These are phyloP conservation scores for Monilinia laxa DNA, from an alignment of 2,329 filamentous ascomycete genomes.

Conservation along the genomic window DNA sequence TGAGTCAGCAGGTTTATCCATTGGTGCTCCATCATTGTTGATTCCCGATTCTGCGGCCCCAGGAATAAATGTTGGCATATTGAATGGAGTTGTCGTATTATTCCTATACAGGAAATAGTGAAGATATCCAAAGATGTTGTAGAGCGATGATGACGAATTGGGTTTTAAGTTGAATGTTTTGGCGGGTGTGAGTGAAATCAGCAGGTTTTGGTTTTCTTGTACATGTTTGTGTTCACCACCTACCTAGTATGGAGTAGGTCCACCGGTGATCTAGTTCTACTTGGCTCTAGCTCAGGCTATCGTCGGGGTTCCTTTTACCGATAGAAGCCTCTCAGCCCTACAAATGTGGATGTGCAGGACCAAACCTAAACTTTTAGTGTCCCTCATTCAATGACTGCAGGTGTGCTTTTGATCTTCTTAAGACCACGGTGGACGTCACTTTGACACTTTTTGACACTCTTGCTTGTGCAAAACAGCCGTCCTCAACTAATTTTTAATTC, in stretches of 20 bases:
- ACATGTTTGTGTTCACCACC: too few species aligned
- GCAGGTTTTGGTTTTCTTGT: too few species aligned
- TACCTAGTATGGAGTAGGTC: too few species aligned
- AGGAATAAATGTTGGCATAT: conserved; percentile 9
- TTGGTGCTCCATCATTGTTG: conserved; percentile 3
- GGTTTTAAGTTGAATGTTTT: background rate
- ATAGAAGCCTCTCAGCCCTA: conserved; percentile 15
- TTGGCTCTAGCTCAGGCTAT: conserved; percentile 11
- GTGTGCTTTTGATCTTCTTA: conserved; percentile 12
- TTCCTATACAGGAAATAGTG: background rate
- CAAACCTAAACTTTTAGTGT: conserved; percentile 2
- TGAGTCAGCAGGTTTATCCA: background rate
- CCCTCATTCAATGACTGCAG: conserved; percentile 1
- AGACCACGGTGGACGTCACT: conserved; percentile 7
- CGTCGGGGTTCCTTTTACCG: background rate
- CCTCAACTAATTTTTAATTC: too few species aligned
- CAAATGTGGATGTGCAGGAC: conserved; percentile 18
- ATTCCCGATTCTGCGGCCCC: conserved; percentile 1
- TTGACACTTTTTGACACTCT: background rate
- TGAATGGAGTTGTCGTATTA: background rate
- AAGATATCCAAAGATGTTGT: background rate
- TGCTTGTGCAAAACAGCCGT: too few species aligned
- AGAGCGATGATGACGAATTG: background rate
- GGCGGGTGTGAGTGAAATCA: too few species aligned
- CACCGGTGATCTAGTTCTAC: too few species aligned